Base-by-base conservation (phyloP, 768 basidiomycete genomes). In the Trametes punicea region DNA sequence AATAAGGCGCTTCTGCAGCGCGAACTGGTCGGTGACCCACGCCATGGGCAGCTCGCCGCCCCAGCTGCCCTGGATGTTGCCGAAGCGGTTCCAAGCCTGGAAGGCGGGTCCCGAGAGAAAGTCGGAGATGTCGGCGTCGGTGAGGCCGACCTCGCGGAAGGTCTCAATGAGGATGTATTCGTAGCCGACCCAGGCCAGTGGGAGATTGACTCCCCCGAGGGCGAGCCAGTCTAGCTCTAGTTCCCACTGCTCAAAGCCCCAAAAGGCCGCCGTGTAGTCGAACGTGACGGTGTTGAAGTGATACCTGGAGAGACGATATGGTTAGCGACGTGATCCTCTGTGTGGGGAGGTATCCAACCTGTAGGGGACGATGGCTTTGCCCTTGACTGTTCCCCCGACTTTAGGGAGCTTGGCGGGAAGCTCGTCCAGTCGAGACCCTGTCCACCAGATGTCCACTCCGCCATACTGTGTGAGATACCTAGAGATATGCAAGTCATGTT, bases 281-380 rank as follows among this genome's bases (percentile, higher is more conserved):
- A 75, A 76, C 1, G 75, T 76, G 61, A 76, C 75, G 13, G 72
- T 75, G 59, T 76, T 75, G 65, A 75, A 71, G 50, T 75, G 70
- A 57, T 75, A 65, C 40, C 63, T 63, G n/a, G n/a, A n/a, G n/a
- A 34, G 3, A 46, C 18, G 21, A 15, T 8, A 1, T 4, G 34
- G 10, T 38, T 11, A 48, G 26, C 16, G 5, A 3, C 3, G 1
- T 2, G 18, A 15, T 4, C 2, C 3, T 16, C 4, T 20, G 21
- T 8, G 3, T 23, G 4, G 21, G 29, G 21, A 25, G 10, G 8
- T 13, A 15, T 18, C 55, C 0, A 4, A 75, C 50, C 75, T 66
- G 51, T 73, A 74, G 8, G 71, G 69, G 23, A 75, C 74, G 44
- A 76, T 59, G 2, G 75, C 63, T 21, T 55, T 68, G 38, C 59